These are phyloP conservation scores for Asterochloris sp. DNA, from an alignment of 139 green algal species.

Conservation along the genomic window DNA sequence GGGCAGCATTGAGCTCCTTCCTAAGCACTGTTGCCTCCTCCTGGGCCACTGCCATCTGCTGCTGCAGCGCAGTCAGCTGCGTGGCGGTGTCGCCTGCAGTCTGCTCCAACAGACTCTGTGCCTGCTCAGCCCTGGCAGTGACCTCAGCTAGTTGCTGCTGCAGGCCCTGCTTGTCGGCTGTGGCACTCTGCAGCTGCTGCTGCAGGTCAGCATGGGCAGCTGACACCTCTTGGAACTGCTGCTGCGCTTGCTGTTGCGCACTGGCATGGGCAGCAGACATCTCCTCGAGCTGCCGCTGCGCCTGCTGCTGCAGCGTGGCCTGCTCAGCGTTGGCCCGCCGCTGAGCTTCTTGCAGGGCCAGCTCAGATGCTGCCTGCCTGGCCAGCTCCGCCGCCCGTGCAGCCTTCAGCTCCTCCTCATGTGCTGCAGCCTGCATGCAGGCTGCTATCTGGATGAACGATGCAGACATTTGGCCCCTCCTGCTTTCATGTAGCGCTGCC, in stretches of 20 bases:
- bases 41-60: too few species aligned
- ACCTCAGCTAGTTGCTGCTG: background rate
- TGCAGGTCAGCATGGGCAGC: background rate
- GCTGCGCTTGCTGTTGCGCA: background rate
- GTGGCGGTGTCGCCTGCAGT: too few species aligned
- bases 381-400: background rate
- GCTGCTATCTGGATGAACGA: background rate
- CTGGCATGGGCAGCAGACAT: background rate
- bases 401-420: background rate
- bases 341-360: background rate
- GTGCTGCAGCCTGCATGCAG: background rate
- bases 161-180: background rate
- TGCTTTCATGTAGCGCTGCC: background rate
- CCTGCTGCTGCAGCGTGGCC: conserved; percentile 1
- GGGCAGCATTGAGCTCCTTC: too few species aligned
- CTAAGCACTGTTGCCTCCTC: too few species aligned
- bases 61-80: too few species aligned
- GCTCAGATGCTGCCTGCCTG: too few species aligned
- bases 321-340: background rate
- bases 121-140: too few species aligned
- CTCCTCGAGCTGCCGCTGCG: background rate
- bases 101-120: too few species aligned
- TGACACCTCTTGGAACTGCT: background rate
- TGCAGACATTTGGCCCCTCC: background rate
- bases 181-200: background rate